Evolutionary conservation across 805 yeast species (phyloP), one percentile per base, ranked within the genome.

Genomic region (Metschnikowia sp.): DNA sequence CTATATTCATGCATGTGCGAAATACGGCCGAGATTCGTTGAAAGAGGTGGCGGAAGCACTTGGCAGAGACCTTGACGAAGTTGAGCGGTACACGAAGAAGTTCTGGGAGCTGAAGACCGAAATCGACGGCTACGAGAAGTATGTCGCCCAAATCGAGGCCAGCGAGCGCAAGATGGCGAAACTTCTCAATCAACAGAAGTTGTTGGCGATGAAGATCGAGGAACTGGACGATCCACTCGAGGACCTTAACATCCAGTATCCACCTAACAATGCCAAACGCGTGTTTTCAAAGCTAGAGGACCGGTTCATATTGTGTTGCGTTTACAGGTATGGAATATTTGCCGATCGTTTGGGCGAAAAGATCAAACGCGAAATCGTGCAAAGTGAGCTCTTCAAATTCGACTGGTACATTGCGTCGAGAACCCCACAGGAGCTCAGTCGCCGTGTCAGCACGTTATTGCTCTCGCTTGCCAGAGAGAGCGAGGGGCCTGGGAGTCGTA

Each of bases 181-280:
- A 53, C 61, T 81, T 19, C 61, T 65, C 32, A 67, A 73, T 36
- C 92, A 86, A 59, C 80, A 82, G 50, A 72, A 69, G 42, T 65
- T 84, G 9, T 66, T 86, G 33, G 73, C 72, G 2, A 66, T 63
- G 31, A 85, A 85, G 55, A 66, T 86, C 53, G 73, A 73, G 39
- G 77, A 73, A 45, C 70, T 75, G 36, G 69, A 71, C n/a, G 79
- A 76, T 48, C 90, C 91, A 0, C 61, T 85, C 19, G 81, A 81
- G 39, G 82, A 84, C 37, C 66, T 87, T 63, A 66, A 66, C 4
- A 82, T 87, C 22, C 85, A 79, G 45, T 87, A 85, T 50, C 92
- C 94, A 0, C 91, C 91, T n/a, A 86, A 86, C 60, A 86, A 85
- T 61, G 85, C 94, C 10, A 85, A 86, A 58, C 69, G 90, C 55